Base-by-base conservation (phyloP, 305 asterid genomes). In the Rubia tinctorum region DNA sequence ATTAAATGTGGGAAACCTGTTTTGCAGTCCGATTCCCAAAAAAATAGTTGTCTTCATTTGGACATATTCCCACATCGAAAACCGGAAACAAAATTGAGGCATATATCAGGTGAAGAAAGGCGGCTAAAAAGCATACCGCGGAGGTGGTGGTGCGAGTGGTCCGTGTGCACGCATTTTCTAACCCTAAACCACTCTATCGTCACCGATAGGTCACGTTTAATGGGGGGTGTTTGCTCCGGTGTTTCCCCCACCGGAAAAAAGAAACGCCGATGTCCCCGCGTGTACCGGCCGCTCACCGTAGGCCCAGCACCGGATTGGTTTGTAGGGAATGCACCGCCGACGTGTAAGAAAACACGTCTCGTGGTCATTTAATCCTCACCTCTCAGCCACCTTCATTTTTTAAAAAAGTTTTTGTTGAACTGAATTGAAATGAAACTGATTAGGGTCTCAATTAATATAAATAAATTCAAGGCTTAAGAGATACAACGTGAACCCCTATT, bases 301-400 rank as follows among this genome's bases (percentile, higher is more conserved):
- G 5, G 8, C 8, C 1, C 3, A 0, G 40, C 39, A 5, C 73
- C 62, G 45, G 62, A 69, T 44, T 47, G 73, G 73, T 18, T 69
- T 49, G 62, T 8, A 49, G 73, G 73, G 23, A 49, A 69, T 30
- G 73, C 18, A 22, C 73, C 13, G 73, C 73, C 73, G 27, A 10
- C 63, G 62, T 27, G 62, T 69, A 69, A 69, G 73, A 69, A 69
- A 69, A 69, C 62, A 8, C 12, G 62, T 49, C 73, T 69, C 73
- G 62, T 7, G 73, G 45, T 49, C 27, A 30, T 23, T 27, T 15
- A 17, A 12, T 69, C 73, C 73, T 69, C 73, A 27, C 62, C 62
- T 69, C 73, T 49, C 47, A 3, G 44, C 73, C 47, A 49, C 47
- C 73, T 27, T 61, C 61, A 45, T 42, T 69, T 69, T 69, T 13